Percentiles rank a stretch among this genome's conserved stretches.
Conservation (phyloP, 768 basidiomycete genomes). For the Mycena rebaudengoi region DNA sequence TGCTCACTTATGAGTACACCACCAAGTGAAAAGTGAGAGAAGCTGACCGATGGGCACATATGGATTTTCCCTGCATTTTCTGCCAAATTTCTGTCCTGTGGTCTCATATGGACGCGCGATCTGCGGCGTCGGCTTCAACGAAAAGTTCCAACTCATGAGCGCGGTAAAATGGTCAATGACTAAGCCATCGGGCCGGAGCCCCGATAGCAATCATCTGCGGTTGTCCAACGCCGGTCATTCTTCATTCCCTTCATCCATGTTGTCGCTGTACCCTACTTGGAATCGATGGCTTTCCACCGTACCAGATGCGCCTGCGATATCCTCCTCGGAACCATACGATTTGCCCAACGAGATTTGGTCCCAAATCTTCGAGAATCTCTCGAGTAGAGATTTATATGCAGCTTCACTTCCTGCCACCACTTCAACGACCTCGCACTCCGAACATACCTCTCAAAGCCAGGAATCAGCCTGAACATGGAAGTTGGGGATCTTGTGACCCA, state of each 20-base stretch:
- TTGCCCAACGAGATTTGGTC: slow-evolving; percentile 22
- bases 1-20: slow-evolving; percentile 28
- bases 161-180: background rate
- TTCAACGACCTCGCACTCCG: slow-evolving; percentile 20
- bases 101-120: slow-evolving; percentile 39
- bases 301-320: background rate
- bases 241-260: background rate
- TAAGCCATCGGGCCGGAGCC: background rate
- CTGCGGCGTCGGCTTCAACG: slow-evolving; percentile 23
- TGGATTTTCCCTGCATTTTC: slow-evolving; percentile 66
- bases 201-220: too few species aligned
- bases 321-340: background rate
- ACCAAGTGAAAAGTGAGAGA: background rate
- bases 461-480: background rate
- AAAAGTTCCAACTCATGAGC: slow-evolving; percentile 27
- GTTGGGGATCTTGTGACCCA: slow-evolving; percentile 1
- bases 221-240: too few species aligned
- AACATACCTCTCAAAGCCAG: background rate
- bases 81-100: slow-evolving; percentile 47
- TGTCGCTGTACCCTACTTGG: background rate
- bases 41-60: slow-evolving; percentile 65
- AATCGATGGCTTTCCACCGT: slow-evolving; percentile 10
- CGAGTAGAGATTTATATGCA: slow-evolving; percentile 6
- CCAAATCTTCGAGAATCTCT: slow-evolving; percentile 12
- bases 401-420: slow-evolving; percentile 9